A percentile compares a stretch with the other conserved stretches of the same genome.
Evolutionary conservation across 1,284 basidiomycete species (phyloP).

Genomic region (Lignosus rhinocerotis): DNA sequence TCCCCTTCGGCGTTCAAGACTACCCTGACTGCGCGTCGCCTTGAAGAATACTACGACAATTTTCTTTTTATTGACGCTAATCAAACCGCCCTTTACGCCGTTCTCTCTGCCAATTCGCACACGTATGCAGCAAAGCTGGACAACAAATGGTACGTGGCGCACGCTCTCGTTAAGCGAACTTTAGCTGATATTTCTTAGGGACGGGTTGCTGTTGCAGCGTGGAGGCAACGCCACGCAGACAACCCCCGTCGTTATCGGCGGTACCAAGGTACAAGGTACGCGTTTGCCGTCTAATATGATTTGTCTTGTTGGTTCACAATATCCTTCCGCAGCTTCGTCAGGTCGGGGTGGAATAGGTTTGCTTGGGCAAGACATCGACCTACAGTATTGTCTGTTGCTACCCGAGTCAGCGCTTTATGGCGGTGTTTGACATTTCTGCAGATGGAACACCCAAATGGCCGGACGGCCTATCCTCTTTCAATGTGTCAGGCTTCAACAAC

Average conservation of each 20-base stretch:
- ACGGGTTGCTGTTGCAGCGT: constrained; percentile 11
- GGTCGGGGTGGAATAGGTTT: constrained; percentile 11
- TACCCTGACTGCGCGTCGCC: constrained; percentile 5
- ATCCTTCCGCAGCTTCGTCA: neutral
- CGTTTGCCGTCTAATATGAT: neutral
- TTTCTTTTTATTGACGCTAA: constrained; percentile 17
- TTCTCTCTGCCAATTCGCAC: constrained; percentile 5
- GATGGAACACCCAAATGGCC: constrained; percentile 11
- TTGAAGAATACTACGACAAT: constrained; percentile 17
- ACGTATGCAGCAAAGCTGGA: constrained; percentile 19
- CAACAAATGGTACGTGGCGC: constrained; percentile 16
- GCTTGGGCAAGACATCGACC: constrained; percentile 15
- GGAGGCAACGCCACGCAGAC: neutral
- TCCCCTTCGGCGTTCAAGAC: neutral
- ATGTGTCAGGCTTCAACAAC: neutral
- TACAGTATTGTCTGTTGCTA: constrained; percentile 18
- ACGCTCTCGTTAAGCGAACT: neutral
- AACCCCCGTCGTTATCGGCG: constrained; percentile 11
- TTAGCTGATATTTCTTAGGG: constrained; percentile 1
- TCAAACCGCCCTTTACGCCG: constrained; percentile 15
- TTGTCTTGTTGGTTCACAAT: neutral
- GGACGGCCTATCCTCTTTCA: neutral
- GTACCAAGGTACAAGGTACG: constrained; percentile 10
- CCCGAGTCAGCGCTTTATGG: neutral
- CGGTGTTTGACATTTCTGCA: neutral